phyloP scores from a whole-genome alignment of 1,284 basidiomycete genomes.

The Leccinum subrobustum region DNA sequence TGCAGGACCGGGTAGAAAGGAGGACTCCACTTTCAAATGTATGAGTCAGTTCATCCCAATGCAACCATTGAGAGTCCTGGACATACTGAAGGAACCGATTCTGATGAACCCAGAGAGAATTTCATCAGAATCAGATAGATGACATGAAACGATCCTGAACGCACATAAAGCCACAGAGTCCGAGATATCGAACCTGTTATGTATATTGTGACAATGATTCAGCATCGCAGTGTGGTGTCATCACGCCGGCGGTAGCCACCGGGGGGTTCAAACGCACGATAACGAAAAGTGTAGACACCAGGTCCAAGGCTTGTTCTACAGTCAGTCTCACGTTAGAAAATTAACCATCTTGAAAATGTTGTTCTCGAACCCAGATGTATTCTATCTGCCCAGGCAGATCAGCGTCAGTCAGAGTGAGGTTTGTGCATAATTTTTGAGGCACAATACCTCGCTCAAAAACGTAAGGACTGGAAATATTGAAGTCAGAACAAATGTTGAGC shows the following conservation, averaged over 20 bases:
- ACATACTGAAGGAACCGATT: not conserved
- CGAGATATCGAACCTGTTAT: not conserved
- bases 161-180: not conserved
- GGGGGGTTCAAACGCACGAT: not conserved
- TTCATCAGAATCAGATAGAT: not conserved
- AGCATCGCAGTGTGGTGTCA: not conserved
- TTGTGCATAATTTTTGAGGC: too few relatives aligned
- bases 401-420: not conserved
- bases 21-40: not conserved
- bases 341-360: not conserved
- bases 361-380: not conserved
- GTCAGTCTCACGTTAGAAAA: not conserved
- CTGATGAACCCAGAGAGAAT: not conserved
- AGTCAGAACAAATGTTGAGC: not conserved
- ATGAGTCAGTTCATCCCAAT: not conserved
- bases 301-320: not conserved
- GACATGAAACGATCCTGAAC: not conserved
- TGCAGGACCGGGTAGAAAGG: not conserved
- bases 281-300: not conserved
- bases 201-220: not conserved
- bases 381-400: not conserved
- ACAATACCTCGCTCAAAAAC: not conserved
- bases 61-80: not conserved
- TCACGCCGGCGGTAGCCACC: not conserved
- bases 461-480: not conserved